These are phyloP conservation scores for Kwoniella bestiolae DNA, from an alignment of 768 basidiomycete species.

Conservation along the genomic window DNA sequence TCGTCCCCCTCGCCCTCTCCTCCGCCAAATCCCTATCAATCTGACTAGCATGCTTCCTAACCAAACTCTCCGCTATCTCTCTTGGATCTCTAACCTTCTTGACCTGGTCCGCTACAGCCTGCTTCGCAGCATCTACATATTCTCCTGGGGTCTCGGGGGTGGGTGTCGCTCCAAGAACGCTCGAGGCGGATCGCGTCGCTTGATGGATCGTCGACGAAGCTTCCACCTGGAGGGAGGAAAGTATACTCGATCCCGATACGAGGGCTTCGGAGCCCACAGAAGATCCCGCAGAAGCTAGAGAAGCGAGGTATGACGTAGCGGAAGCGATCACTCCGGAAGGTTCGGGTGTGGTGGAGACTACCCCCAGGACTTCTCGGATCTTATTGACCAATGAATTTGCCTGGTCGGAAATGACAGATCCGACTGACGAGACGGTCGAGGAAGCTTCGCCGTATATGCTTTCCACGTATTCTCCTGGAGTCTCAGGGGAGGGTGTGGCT, in stretches of 20 bases:
- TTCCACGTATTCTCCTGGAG: constrained; percentile 22
- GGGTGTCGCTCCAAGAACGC: constrained; percentile 28
- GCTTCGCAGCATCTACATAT: constrained; percentile 8
- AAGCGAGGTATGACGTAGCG: constrained; percentile 43
- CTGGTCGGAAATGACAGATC: constrained; percentile 24
- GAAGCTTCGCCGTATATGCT: constrained; percentile 32
- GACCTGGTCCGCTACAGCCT: constrained; percentile 10
- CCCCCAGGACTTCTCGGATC: constrained; percentile 31
- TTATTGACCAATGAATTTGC: constrained; percentile 24
- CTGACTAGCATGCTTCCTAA: constrained; percentile 24
- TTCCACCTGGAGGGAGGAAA: constrained; percentile 19
- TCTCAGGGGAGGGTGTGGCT: constrained; percentile 38
- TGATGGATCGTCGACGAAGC: constrained; percentile 9
- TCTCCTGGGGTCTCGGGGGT: constrained; percentile 30
- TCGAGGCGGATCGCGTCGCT: constrained; percentile 22
- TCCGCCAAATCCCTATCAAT: constrained; percentile 16
- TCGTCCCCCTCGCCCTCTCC: constrained; percentile 14
- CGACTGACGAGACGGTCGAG: constrained; percentile 23
- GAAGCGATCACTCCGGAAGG: constrained; percentile 28
- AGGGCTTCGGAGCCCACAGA: constrained; percentile 29
- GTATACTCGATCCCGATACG: constrained; percentile 26
- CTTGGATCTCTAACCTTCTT: constrained; percentile 14
- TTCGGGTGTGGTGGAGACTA: constrained; percentile 18
- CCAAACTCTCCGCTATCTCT: constrained; percentile 26
- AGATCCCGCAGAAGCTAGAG: constrained; percentile 27